Conservation (phyloP, 1,284 basidiomycete genomes). For the Lignosus rhinocerotis region DNA sequence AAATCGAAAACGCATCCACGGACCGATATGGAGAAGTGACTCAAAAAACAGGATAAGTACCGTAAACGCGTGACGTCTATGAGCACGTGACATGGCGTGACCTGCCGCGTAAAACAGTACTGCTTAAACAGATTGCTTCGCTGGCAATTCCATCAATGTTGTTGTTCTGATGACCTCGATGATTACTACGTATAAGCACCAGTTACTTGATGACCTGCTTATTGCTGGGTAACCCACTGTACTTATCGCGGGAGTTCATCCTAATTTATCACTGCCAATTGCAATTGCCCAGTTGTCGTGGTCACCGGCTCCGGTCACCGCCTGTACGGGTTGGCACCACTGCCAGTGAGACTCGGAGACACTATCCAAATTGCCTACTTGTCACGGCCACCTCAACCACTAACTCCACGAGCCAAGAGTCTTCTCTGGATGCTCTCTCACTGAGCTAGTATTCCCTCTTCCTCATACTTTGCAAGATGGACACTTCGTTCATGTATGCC, state of each 20-base stretch:
- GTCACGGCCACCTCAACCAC: no score
- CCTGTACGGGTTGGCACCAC: neutral
- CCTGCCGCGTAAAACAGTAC: neutral
- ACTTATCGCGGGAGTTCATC: no score
- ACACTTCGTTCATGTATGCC: conserved; percentile 25
- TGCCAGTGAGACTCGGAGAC: no score
- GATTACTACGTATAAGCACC: no score
- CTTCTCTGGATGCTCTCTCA: neutral
- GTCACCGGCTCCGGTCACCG: neutral
- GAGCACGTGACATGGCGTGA: conserved; percentile 5
- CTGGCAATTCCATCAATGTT: neutral
- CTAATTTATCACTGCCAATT: neutral
- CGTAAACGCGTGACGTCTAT: conserved; percentile 21
- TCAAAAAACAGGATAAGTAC: conserved; percentile 18
- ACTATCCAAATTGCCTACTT: no score
- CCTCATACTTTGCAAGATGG: conserved; percentile 17
- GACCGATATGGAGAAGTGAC: conserved; percentile 13
- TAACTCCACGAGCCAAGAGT: no score
- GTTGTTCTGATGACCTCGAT: no score
- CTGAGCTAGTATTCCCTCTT: neutral
- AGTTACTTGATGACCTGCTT: neutral
- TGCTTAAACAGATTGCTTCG: neutral
- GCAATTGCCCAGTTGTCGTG: neutral
- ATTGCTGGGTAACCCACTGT: neutral
- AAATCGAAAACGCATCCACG: conserved; percentile 18